Percentiles rank a stretch among this genome's conserved stretches.
Evolutionary conservation across 306 rosid genomes (phyloP).

Genomic region (Lotus japonicus): DNA sequence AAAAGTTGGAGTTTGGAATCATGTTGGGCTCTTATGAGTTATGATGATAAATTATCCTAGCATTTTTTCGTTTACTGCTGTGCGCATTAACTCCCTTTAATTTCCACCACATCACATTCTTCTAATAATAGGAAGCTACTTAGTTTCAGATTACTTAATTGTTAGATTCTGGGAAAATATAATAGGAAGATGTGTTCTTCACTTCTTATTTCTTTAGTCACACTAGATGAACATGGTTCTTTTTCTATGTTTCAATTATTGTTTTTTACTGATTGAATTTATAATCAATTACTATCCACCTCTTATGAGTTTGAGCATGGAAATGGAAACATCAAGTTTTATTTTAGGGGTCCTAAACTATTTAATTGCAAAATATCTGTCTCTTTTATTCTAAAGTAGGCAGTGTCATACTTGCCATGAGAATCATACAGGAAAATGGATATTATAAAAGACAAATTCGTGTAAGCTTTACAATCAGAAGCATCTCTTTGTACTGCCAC

Average conservation of each 20-base stretch:
- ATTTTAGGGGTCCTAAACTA: background rate
- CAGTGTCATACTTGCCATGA: slow-evolving; percentile 6
- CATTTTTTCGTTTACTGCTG: slow-evolving; percentile 38
- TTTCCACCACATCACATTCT: slow-evolving; percentile 22
- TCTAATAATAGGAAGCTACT: slow-evolving; percentile 5
- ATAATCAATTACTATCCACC: slow-evolving; percentile 17
- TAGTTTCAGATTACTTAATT: background rate
- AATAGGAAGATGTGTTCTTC: slow-evolving; percentile 4
- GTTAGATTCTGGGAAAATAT: background rate
- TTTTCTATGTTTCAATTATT: slow-evolving; percentile 8
- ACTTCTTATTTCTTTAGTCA: background rate
- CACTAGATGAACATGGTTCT: slow-evolving; percentile 12
- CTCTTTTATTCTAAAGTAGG: slow-evolving; percentile 22
- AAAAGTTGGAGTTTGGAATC: slow-evolving; percentile 59
- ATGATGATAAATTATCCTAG: slow-evolving; percentile 31
- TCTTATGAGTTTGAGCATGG: slow-evolving; percentile 10
- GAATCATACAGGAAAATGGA: slow-evolving; percentile 22
- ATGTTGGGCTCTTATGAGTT: slow-evolving; percentile 32
- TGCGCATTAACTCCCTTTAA: slow-evolving; percentile 30
- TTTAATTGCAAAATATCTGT: slow-evolving; percentile 4
- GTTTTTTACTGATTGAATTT: too few relatives aligned
- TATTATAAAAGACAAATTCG: background rate
- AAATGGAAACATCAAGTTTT: too few relatives aligned
- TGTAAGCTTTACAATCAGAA: slow-evolving; percentile 23
- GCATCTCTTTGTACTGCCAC: slow-evolving; percentile 38